Conservation (phyloP, 2,329 filamentous ascomycete species). For the Fusarium denticulatum region DNA sequence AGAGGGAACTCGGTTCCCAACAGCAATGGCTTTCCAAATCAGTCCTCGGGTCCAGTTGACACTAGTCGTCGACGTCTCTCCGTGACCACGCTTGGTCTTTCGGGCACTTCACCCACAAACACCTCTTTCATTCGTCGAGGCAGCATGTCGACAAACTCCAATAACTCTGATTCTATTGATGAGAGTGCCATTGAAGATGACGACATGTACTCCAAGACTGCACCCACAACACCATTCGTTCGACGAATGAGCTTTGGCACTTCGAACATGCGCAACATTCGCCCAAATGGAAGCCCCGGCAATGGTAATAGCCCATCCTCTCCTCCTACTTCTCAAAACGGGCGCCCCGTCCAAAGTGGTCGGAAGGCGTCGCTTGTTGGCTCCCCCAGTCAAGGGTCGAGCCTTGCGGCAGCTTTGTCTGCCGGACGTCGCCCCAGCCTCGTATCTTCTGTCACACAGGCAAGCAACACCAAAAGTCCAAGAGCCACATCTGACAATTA, state of each 20-base stretch:
- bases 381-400: constrained; percentile 42
- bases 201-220: constrained; percentile 65
- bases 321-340: constrained; percentile 50
- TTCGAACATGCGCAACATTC: constrained; percentile 71
- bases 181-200: constrained; percentile 80
- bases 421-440: constrained; percentile 51
- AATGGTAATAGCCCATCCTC: constrained; percentile 67
- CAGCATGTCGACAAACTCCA: constrained; percentile 73
- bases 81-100: constrained; percentile 78
- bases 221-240: constrained; percentile 78
- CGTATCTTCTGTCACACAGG: constrained; percentile 56
- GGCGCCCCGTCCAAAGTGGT: constrained; percentile 47
- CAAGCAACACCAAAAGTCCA: constrained; percentile 67
- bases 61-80: constrained; percentile 76
- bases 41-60: constrained; percentile 57
- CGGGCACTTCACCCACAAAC: constrained; percentile 73
- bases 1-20: constrained; percentile 63
- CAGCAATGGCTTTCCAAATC: constrained; percentile 54
- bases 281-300: constrained; percentile 67
- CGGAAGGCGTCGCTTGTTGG: constrained; percentile 43
- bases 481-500: constrained; percentile 73
- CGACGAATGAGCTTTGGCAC: constrained; percentile 92
- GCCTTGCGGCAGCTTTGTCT: constrained; percentile 48
- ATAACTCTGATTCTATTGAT: constrained; percentile 70
- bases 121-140: constrained; percentile 67